Conservation (phyloP, 225 moss, liverwort and hornwort species). For the Ulota crispa region DNA sequence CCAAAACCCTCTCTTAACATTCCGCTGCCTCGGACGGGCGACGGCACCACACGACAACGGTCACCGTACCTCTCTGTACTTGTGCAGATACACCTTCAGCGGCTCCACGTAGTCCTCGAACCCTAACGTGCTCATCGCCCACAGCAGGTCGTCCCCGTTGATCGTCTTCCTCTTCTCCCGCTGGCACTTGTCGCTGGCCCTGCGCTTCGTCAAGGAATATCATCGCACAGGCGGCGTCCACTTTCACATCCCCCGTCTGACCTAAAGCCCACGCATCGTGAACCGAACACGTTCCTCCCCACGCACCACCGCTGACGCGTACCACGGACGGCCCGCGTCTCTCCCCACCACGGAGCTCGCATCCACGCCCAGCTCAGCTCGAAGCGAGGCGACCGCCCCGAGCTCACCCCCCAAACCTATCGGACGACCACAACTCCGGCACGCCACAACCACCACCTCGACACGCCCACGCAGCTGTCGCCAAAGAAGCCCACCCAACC, state of each 20-base stretch:
- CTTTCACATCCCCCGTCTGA: neutral
- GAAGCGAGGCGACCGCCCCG: no score
- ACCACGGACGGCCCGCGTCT: neutral
- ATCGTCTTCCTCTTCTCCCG: slow-evolving; percentile 90
- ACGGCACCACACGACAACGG: neutral
- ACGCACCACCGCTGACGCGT: neutral
- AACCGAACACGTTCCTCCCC: neutral
- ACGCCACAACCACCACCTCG: no score
- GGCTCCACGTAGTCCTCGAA: slow-evolving; percentile 97
- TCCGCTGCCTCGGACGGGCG: no score
- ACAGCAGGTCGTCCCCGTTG: slow-evolving; percentile 87
- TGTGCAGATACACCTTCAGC: slow-evolving; percentile 82
- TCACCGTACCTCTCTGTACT: slow-evolving; percentile 76
- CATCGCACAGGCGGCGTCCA: neutral
- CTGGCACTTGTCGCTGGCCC: slow-evolving; percentile 97
- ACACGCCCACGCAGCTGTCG: no score
- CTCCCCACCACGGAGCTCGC: neutral
- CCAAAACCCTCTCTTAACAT: neutral
- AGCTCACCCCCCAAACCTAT: no score
- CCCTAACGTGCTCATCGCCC: slow-evolving; percentile 99
- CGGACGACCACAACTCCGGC: no score
- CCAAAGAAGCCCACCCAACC: no score
- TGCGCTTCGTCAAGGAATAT: slow-evolving; percentile 48
- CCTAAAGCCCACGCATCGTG: neutral
- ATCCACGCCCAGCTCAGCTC: neutral